Evolutionary conservation across 139 green algal species (phyloP), one percentile per base, ranked within the genome.

Genomic region (Chlorella sp.): DNA sequence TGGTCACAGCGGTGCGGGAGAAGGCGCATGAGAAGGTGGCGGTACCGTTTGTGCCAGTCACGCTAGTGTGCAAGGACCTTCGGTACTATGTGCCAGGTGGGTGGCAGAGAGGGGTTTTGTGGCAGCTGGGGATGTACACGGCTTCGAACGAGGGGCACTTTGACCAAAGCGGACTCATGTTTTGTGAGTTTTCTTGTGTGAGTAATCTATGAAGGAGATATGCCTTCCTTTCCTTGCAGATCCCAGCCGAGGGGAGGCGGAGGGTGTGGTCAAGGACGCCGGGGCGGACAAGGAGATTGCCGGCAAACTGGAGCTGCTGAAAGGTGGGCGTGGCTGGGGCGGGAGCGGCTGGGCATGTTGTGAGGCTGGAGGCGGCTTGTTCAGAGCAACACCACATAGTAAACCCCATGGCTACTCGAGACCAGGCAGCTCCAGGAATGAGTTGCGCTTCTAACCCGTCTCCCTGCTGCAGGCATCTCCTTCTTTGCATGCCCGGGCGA

Each of bases 1-100:
- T 28, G 34, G 67, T 16, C 62, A 68, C 62, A 17, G 9, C 26
- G 62, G 62, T 32, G 1, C 20, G 62, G 51, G 51, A 60, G 51
- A 36, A 38, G 3, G 39, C 41, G 0, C 70, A 60, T 1, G 73
- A 87, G 60, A 63, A 70, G 13, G 73, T 83, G 64, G 75, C 62
- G 18, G 81, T 96, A 36, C 85, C 90, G 20, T 96, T 95, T 64
- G 68, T 55, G 12, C 93, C 91, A 18, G 87, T 96, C 75, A 92
- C 92, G 20, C 84, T 96, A 16, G 86, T 94, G 25, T 94, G 92
- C 85, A 55, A 84, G n/a, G 65, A 94, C 32, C 60, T 95, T 0
- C 47, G 44, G 5, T 65, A 51, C 20, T 68, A 68, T 25, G 62
- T 68, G 13, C 51, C 51, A 60, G 51, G 51, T 21, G 13, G 13